Conservation (phyloP, 306 rosid species). For the Heteromeles arbutifolia region DNA sequence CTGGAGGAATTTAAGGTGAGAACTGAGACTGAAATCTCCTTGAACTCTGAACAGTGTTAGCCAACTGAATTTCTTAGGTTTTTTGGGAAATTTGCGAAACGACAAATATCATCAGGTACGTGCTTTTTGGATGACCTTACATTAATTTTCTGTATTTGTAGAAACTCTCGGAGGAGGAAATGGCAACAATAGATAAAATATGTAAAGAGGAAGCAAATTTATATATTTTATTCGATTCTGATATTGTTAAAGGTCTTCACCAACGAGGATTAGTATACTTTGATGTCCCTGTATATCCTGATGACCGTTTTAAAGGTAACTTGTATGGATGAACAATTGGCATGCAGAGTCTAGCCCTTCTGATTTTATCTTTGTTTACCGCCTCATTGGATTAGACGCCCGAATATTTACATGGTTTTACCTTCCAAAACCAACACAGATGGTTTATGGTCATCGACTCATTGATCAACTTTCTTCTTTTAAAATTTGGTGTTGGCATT, state of each 20-base stretch:
- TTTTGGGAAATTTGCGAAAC: background rate
- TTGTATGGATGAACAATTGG: background rate
- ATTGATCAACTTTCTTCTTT: background rate
- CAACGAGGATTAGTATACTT: constrained; percentile 73
- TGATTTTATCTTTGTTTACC: background rate
- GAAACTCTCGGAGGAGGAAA: constrained; percentile 92
- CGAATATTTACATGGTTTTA: background rate
- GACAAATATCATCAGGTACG: background rate
- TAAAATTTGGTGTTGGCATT: background rate
- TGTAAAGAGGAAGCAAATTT: constrained; percentile 88
- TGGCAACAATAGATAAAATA: constrained; percentile 73
- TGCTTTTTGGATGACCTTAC: constrained; percentile 16
- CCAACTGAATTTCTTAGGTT: constrained; percentile 9
- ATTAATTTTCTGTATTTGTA: constrained; percentile 23
- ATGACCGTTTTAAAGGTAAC: constrained; percentile 80
- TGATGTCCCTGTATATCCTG: constrained; percentile 78
- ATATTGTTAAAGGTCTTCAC: constrained; percentile 52
- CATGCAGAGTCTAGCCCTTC: constrained; percentile 2
- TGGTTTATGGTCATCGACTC: background rate
- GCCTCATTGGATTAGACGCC: background rate
- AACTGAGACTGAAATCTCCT: background rate
- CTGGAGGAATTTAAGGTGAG: constrained; percentile 97
- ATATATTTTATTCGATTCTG: constrained; percentile 58
- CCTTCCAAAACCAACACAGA: background rate
- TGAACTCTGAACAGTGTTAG: background rate